These are phyloP conservation scores for Leptographium lundbergii DNA, from an alignment of 2,329 filamentous ascomycete genomes.

Conservation along the genomic window DNA sequence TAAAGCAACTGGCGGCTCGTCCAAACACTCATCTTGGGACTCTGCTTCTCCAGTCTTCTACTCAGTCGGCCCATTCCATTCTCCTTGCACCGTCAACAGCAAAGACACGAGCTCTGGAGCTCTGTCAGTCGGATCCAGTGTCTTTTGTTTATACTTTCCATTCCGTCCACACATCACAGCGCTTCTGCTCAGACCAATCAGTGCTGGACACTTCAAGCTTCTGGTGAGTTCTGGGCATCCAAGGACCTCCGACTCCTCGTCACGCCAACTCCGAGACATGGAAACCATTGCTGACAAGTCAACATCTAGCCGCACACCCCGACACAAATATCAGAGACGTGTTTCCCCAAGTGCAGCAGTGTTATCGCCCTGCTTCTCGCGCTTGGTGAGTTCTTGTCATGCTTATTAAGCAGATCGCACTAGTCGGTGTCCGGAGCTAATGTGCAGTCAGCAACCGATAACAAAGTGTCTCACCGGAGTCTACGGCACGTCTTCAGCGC, in stretches of 20 bases:
- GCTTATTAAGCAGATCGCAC: not conserved
- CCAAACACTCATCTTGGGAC: not conserved
- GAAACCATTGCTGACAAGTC: not conserved
- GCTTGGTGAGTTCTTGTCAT: not conserved
- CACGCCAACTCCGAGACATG: not conserved
- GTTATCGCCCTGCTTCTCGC: not conserved
- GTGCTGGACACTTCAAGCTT: slow-evolving; percentile 4
- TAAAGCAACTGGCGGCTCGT: slow-evolving; percentile 2
- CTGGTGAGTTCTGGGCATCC: not conserved
- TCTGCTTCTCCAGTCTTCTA: slow-evolving; percentile 2
- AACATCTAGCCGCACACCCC: not conserved
- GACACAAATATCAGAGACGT: not conserved
- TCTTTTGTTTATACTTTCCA: not conserved
- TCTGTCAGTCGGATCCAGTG: slow-evolving; percentile 2
- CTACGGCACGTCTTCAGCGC: not conserved
- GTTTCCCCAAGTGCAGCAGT: not conserved
- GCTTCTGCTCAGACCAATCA: slow-evolving; percentile 1
- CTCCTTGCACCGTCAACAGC: slow-evolving; percentile 1
- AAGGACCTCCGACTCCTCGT: not conserved
- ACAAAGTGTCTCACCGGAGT: not conserved
- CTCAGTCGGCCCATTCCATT: slow-evolving; percentile 4
- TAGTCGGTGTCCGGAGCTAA: not conserved
- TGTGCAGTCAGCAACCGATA: not conserved
- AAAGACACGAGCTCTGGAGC: slow-evolving; percentile 11
- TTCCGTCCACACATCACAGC: too few relatives aligned